These are phyloP conservation scores for Bipolaris victoriae DNA, from an alignment of 2,329 filamentous ascomycete genomes.

Conservation along the genomic window DNA sequence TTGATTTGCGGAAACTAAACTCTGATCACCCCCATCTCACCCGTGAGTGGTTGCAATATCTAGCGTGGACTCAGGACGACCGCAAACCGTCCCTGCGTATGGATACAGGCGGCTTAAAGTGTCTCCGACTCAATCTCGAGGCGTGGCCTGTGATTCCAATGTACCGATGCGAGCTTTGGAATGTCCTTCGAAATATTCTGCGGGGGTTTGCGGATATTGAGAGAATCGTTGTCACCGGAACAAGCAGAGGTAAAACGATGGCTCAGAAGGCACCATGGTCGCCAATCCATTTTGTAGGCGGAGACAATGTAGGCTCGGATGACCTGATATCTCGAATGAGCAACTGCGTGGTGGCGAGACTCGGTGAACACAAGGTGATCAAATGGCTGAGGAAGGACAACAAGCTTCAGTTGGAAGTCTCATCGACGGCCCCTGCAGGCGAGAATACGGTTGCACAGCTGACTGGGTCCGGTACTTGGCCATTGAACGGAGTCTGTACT, in stretches of 20 bases:
- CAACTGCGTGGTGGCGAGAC: constrained; percentile 28
- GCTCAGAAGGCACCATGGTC: constrained; percentile 44
- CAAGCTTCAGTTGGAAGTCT: constrained; percentile 41
- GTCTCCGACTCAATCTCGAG: constrained; percentile 45
- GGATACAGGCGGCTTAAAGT: constrained; percentile 42
- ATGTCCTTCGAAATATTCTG: constrained; percentile 40
- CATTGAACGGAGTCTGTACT: constrained; percentile 30
- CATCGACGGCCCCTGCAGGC: constrained; percentile 27
- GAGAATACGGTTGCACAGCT: constrained; percentile 26
- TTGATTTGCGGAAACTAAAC: constrained; percentile 44
- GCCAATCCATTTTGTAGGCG: constrained; percentile 46
- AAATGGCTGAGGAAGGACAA: constrained; percentile 38
- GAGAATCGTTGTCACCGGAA: constrained; percentile 41
- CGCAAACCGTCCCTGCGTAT: constrained; percentile 30
- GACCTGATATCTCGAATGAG: constrained; percentile 45
- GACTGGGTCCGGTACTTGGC: constrained; percentile 33
- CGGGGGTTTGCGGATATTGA: constrained; percentile 37
- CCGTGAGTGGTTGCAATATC: constrained; percentile 48
- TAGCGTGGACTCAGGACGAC: constrained; percentile 30
- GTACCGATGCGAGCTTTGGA: constrained; percentile 41
- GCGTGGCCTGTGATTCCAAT: constrained; percentile 42
- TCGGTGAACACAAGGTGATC: constrained; percentile 34
- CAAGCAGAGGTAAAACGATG: constrained; percentile 42
- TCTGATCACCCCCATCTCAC: constrained; percentile 30
- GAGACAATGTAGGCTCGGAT: constrained; percentile 43